Evolutionary conservation across 2,329 filamentous ascomycete genomes (phyloP).

Genomic region (Teratosphaeria zuluensis): DNA sequence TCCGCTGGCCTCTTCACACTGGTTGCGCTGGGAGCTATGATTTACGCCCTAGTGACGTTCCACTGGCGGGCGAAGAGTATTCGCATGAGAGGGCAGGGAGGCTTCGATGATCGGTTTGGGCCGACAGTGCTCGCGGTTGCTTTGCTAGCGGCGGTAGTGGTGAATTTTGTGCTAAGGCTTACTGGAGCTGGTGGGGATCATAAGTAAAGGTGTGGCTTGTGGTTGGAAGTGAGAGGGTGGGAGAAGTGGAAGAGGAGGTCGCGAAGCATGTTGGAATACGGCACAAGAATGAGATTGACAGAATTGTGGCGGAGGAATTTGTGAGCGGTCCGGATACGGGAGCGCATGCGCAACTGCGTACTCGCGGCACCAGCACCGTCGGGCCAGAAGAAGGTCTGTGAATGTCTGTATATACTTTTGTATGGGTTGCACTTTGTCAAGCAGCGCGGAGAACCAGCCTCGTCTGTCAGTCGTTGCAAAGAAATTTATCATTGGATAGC

Average conservation of each 20-base stretch:
- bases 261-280: background rate
- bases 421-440: too few species aligned
- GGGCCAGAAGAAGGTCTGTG: too few species aligned
- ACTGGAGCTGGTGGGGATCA: constrained; percentile 17
- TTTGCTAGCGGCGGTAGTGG: constrained; percentile 76
- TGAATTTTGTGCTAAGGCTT: constrained; percentile 86
- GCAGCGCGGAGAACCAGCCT: too few species aligned
- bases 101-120: constrained; percentile 92
- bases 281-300: too few species aligned
- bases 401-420: too few species aligned
- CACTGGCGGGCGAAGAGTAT: constrained; percentile 96
- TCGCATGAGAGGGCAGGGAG: constrained; percentile 78
- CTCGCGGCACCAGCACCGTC: too few species aligned
- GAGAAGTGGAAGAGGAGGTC: background rate
- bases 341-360: too few species aligned
- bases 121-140: constrained; percentile 84
- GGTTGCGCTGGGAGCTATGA: constrained; percentile 89
- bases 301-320: too few species aligned
- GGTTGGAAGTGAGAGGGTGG: background rate
- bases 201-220: constrained; percentile 6
- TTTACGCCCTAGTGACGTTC: constrained; percentile 90
- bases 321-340: too few species aligned
- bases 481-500: too few species aligned
- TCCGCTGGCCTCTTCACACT: constrained; percentile 87
- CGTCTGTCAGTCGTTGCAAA: too few species aligned